These are phyloP conservation scores for Daldinia childiae DNA, from an alignment of 495 filamentous ascomycete genomes.

Conservation along the genomic window DNA sequence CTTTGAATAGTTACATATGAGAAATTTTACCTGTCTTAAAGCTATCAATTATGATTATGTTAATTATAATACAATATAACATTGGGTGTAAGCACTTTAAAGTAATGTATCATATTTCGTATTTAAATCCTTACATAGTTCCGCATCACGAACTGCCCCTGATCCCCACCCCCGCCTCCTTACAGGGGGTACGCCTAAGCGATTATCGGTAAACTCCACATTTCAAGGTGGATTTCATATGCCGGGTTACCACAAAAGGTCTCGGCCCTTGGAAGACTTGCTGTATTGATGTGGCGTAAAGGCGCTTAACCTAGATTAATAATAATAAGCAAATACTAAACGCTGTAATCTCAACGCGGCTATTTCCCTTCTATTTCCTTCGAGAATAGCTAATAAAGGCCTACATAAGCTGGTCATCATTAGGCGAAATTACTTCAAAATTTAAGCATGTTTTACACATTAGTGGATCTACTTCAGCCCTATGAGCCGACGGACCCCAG, in stretches of 20 bases:
- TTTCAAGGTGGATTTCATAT: not conserved
- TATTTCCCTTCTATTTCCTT: not conserved
- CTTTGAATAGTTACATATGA: not conserved
- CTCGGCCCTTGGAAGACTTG: not conserved
- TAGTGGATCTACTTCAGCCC: conserved; percentile 24
- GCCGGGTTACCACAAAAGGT: not conserved
- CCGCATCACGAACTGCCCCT: not conserved
- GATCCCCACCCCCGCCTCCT: not conserved
- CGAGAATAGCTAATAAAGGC: not conserved
- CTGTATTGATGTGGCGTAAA: not conserved
- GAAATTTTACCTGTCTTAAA: not conserved
- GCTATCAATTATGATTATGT: not conserved
- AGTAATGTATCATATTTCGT: not conserved
- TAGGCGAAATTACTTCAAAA: not conserved
- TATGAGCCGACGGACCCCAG: conserved; percentile 17
- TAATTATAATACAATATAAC: not conserved
- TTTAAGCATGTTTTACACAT: not conserved
- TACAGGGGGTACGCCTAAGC: not conserved
- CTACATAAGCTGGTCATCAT: not conserved
- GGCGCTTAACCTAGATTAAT: not conserved
- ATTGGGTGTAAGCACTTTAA: not conserved
- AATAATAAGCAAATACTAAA: not conserved
- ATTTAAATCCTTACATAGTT: not conserved
- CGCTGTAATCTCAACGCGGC: not conserved
- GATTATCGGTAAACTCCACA: not conserved